A percentile compares a stretch with the other conserved stretches of the same genome.
phyloP scores from a whole-genome alignment of 192 early-diverging fungal species.

The Coemansia sp. region DNA sequence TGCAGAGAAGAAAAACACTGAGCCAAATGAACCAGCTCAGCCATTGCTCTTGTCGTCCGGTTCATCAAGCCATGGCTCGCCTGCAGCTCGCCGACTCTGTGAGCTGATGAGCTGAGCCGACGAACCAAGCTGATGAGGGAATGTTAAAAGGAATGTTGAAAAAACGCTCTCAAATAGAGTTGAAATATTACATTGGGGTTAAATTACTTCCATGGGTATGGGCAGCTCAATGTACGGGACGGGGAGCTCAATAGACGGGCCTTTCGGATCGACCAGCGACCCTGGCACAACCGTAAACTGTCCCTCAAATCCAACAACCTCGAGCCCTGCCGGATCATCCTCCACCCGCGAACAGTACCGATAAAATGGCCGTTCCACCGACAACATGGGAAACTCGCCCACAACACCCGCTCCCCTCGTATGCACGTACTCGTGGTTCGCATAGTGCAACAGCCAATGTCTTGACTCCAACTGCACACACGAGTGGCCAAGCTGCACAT shows the following conservation, averaged over 20 bases:
- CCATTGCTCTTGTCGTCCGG: no score
- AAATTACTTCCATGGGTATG: conserved; percentile 32
- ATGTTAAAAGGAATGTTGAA: no score
- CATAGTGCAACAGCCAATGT: conserved; percentile 32
- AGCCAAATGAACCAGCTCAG: no score
- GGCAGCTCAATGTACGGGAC: conserved; percentile 40
- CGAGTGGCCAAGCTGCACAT: conserved; percentile 11
- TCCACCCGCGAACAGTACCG: conserved; percentile 39
- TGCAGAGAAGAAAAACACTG: no score
- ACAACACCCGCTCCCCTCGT: conserved; percentile 28
- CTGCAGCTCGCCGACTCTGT: no score
- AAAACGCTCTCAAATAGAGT: no score
- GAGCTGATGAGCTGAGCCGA: no score
- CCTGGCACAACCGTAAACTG: conserved; percentile 45
- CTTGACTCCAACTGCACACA: conserved; percentile 39
- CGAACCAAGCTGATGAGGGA: no score
- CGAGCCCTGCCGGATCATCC: conserved; percentile 25
- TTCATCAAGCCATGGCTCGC: no score
- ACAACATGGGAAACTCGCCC: conserved; percentile 34
- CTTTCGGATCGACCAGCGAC: conserved; percentile 29
- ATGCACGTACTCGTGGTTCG: conserved; percentile 18
- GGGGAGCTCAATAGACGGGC: conserved; percentile 21
- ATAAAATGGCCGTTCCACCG: conserved; percentile 23
- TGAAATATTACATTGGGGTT: not conserved
- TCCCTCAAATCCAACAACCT: conserved; percentile 36